phyloP scores from a whole-genome alignment of 148 eudicot genomes.

The Vaccinium corymbosum region DNA sequence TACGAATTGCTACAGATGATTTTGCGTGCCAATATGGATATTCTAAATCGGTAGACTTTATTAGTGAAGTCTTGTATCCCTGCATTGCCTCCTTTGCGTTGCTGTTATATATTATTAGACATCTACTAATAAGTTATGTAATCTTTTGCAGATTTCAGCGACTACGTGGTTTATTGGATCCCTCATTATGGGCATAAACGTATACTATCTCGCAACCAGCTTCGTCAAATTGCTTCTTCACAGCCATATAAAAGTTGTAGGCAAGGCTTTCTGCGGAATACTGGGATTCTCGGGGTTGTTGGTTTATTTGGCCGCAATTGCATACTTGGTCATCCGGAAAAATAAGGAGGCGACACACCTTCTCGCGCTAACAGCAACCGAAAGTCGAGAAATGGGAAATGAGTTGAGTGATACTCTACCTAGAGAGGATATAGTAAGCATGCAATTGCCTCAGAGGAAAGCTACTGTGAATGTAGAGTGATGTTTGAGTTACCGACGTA shows the following conservation, averaged over 20 bases:
- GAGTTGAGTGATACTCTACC: conserved; percentile 34
- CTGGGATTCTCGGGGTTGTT: conserved; percentile 65
- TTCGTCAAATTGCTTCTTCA: conserved; percentile 59
- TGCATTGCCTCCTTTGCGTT: neutral
- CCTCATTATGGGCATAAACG: conserved; percentile 80
- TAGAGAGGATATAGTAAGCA: conserved; percentile 73
- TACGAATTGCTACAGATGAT: neutral
- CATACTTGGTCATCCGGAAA: conserved; percentile 65
- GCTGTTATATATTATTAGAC: neutral
- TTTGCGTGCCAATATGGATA: neutral
- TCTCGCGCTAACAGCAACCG: conserved; percentile 46
- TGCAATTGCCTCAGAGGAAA: conserved; percentile 80
- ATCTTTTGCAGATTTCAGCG: conserved; percentile 59
- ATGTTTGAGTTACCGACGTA: conserved; percentile 1
- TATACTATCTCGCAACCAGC: conserved; percentile 69
- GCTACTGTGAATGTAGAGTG: conserved; percentile 26
- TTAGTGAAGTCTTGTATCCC: neutral
- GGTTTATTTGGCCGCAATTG: conserved; percentile 68
- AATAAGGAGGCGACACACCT: conserved; percentile 61
- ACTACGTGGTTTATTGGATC: conserved; percentile 87
- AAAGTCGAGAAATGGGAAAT: conserved; percentile 31
- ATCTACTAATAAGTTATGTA: neutral
- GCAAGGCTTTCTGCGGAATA: conserved; percentile 51
- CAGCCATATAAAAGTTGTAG: conserved; percentile 51
- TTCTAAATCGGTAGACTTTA: neutral